phyloP scores from a whole-genome alignment of 2,329 filamentous ascomycete species.

The Pseudogymnoascus sp. region DNA sequence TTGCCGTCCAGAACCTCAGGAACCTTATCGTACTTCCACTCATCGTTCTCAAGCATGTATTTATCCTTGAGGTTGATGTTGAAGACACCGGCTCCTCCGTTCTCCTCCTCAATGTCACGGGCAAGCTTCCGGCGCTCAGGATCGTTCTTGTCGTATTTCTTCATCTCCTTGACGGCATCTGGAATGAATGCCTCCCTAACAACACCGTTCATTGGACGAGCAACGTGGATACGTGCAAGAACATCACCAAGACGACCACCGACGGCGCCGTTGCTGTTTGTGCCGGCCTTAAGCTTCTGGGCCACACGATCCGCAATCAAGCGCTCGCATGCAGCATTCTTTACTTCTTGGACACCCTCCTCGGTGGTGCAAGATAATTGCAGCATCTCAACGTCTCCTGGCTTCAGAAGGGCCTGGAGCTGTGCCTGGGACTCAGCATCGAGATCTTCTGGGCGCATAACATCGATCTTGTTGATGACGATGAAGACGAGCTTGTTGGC shows the following conservation, averaged over 20 bases:
- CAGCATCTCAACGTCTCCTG: slow-evolving; percentile 84
- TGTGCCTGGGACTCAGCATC: slow-evolving; percentile 71
- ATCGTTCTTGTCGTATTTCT: slow-evolving; percentile 87
- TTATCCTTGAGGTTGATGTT: slow-evolving; percentile 87
- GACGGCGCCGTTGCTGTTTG: slow-evolving; percentile 65
- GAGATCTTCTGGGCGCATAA: slow-evolving; percentile 80
- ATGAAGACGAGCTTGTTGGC: slow-evolving; percentile 96
- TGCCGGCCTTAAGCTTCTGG: slow-evolving; percentile 92
- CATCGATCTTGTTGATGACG: slow-evolving; percentile 97
- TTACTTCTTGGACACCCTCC: slow-evolving; percentile 88
- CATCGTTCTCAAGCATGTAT: slow-evolving; percentile 78
- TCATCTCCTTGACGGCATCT: slow-evolving; percentile 69
- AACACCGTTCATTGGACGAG: slow-evolving; percentile 79
- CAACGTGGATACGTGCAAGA: slow-evolving; percentile 91
- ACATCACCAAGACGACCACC: slow-evolving; percentile 83
- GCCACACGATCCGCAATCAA: slow-evolving; percentile 88
- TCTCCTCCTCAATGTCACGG: slow-evolving; percentile 81
- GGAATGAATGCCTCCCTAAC: slow-evolving; percentile 80
- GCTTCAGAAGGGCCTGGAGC: slow-evolving; percentile 73
- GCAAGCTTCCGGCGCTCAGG: slow-evolving; percentile 77
- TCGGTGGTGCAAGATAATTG: slow-evolving; percentile 92
- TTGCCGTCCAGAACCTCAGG: slow-evolving; percentile 92
- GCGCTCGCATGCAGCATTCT: slow-evolving; percentile 90
- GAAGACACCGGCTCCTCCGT: slow-evolving; percentile 92
- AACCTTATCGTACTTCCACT: slow-evolving; percentile 95